Evolutionary conservation across 1,139 yeast genomes (phyloP), one percentile per base, ranked within the genome.

Genomic region (Sugiyamaella sp.): DNA sequence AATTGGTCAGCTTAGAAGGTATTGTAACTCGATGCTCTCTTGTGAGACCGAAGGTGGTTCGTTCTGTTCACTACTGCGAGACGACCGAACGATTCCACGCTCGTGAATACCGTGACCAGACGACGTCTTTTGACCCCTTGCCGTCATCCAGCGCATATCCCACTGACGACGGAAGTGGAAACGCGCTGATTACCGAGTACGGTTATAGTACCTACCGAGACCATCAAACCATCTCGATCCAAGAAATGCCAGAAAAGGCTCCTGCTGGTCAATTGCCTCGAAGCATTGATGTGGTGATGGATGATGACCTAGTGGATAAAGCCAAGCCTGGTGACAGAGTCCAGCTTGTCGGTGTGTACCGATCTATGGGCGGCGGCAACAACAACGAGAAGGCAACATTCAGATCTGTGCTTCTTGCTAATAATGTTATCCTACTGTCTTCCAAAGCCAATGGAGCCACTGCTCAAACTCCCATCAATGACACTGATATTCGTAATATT

Each of bases 211-310:
- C 96, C 19, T 93, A 89, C 69, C 80, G 93, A 63, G 99, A 93
- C 71, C 97, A 93, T 68, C 99, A 93, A 72, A 87, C 90, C 44
- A 80, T 93, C 35, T 84, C 97, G 0, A 86, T 93, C 37, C 99
- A 93, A 71, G 99, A 93, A 74, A 89, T 95, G 93, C 99, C 99
- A 0, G 99, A 93, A 73, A 80, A 86, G 62, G 97, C 99, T 0
- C 99, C 99, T 16, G 96, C 98, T 1, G 99, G 99, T 56, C 99
- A 93, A 72, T 77, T 93, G 59, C 99, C 99, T 40, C 79, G 99
- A 62, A 85, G 96, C 1, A 81, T 93, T 39, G 99, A 93, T 67
- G 87, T 93, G 37, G 81, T 93, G 20, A 75, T 95, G 66, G 97
- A 93, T 69, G 98, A 91, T 66, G 99, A 93, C 69, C 77, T 93